These are phyloP conservation scores for Eucalyptus brandiana DNA, from an alignment of 345 rosid species.

Conservation along the genomic window DNA sequence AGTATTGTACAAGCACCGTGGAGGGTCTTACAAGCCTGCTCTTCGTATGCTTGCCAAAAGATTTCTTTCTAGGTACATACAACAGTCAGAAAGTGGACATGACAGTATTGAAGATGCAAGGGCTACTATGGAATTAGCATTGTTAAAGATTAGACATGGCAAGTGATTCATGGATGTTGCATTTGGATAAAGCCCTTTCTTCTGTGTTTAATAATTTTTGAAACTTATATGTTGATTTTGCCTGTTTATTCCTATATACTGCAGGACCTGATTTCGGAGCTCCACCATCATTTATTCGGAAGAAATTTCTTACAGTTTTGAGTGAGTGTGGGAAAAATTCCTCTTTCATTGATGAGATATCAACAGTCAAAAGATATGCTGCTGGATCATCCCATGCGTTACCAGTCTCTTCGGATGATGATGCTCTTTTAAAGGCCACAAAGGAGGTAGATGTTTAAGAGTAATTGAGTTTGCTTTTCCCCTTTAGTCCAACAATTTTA, in stretches of 20 bases:
- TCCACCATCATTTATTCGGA: slow-evolving; percentile 52
- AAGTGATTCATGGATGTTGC: slow-evolving; percentile 9
- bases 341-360: slow-evolving; percentile 56
- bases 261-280: slow-evolving; percentile 93
- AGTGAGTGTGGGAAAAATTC: slow-evolving; percentile 63
- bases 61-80: slow-evolving; percentile 82
- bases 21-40: slow-evolving; percentile 68
- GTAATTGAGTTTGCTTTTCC: neutral
- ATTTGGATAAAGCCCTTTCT: neutral
- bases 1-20: slow-evolving; percentile 68
- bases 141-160: slow-evolving; percentile 76
- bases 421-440: slow-evolving; percentile 61
- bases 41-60: slow-evolving; percentile 73
- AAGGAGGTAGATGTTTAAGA: slow-evolving; percentile 48
- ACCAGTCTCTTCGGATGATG: slow-evolving; percentile 76
- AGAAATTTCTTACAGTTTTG: slow-evolving; percentile 57
- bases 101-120: slow-evolving; percentile 92
- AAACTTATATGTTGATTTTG: neutral
- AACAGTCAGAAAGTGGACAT: slow-evolving; percentile 65
- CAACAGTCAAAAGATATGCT: slow-evolving; percentile 64
- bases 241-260: neutral
- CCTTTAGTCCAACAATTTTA: neutral
- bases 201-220: neutral
- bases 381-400: slow-evolving; percentile 65
- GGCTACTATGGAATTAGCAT: slow-evolving; percentile 84